Conservation (phyloP, 805 yeast species). For the Lipomyces anomalus region DNA sequence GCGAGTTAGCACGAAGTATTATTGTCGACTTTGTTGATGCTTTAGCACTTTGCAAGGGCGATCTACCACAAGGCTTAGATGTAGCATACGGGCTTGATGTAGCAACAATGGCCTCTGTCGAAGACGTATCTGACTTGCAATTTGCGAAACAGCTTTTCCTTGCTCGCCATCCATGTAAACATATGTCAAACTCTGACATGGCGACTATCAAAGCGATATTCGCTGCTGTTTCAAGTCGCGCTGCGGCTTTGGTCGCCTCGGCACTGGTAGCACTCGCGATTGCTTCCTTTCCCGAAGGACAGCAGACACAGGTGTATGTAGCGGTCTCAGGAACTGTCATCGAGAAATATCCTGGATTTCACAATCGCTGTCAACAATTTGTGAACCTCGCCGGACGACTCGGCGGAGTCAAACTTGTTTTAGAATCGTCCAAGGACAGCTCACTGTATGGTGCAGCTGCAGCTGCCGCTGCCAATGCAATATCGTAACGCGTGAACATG, state of each 20-base stretch:
- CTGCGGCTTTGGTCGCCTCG: constrained; percentile 33
- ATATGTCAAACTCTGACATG: constrained; percentile 24
- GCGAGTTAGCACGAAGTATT: constrained; percentile 72
- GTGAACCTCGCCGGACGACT: constrained; percentile 18
- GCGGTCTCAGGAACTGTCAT: constrained; percentile 34
- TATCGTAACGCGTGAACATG: too few relatives aligned
- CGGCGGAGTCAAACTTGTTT: constrained; percentile 9
- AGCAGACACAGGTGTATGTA: constrained; percentile 23
- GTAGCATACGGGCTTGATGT: constrained; percentile 27
- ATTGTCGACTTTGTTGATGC: constrained; percentile 51
- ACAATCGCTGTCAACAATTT: constrained; percentile 29
- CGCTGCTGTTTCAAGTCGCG: constrained; percentile 30
- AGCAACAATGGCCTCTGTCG: constrained; percentile 28
- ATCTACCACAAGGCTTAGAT: constrained; percentile 26
- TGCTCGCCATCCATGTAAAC: constrained; percentile 16
- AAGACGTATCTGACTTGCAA: constrained; percentile 22
- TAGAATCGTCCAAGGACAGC: constrained; percentile 12
- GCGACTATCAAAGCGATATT: constrained; percentile 26
- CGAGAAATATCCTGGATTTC: constrained; percentile 31
- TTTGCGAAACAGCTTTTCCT: constrained; percentile 25
- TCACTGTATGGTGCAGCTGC: constrained; percentile 24
- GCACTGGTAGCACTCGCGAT: constrained; percentile 22
- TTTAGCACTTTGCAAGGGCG: constrained; percentile 14
- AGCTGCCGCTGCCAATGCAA: constrained; percentile 24
- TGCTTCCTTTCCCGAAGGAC: constrained; percentile 26